These are phyloP conservation scores for Euptelea pleiosperma DNA, from an alignment of 164 flowering plant genomes.

Conservation along the genomic window DNA sequence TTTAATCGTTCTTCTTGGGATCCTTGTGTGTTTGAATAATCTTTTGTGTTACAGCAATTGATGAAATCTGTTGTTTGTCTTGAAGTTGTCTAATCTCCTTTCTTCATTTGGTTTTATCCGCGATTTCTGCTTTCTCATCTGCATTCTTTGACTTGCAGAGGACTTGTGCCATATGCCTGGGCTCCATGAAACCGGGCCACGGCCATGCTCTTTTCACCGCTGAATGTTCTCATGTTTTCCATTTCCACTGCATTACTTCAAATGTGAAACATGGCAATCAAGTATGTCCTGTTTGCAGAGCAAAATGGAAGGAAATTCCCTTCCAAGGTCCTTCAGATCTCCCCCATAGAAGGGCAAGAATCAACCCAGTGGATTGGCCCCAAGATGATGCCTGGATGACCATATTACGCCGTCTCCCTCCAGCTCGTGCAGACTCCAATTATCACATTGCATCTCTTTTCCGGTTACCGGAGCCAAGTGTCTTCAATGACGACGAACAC, in stretches of 20 bases:
- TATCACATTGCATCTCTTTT: conserved; percentile 38
- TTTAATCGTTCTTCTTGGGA: neutral
- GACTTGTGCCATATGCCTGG: conserved; percentile 85
- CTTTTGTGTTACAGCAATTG: no score
- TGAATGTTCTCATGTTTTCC: conserved; percentile 92
- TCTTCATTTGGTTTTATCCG: neutral
- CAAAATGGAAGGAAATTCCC: conserved; percentile 94
- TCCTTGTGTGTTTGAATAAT: neutral
- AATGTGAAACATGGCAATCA: conserved; percentile 91
- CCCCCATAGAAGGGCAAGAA: conserved; percentile 38
- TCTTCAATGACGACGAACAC: conserved; percentile 72
- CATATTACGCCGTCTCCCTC: conserved; percentile 42
- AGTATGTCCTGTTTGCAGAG: conserved; percentile 88
- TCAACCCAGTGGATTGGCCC: conserved; percentile 38
- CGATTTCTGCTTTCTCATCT: neutral
- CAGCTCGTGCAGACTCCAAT: conserved; percentile 37
- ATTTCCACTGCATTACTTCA: conserved; percentile 87
- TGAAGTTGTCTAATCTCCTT: neutral
- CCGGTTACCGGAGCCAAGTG: conserved; percentile 55
- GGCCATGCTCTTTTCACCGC: conserved; percentile 97
- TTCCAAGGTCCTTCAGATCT: conserved; percentile 50
- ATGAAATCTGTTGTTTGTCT: neutral
- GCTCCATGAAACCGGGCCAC: conserved; percentile 68
- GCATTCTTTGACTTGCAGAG: conserved; percentile 41
- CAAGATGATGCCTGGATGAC: conserved; percentile 53